Percentiles rank a stretch among this genome's conserved stretches.
phyloP scores from a whole-genome alignment of 2,329 filamentous ascomycete genomes.

The Coniochaeta sp. region DNA sequence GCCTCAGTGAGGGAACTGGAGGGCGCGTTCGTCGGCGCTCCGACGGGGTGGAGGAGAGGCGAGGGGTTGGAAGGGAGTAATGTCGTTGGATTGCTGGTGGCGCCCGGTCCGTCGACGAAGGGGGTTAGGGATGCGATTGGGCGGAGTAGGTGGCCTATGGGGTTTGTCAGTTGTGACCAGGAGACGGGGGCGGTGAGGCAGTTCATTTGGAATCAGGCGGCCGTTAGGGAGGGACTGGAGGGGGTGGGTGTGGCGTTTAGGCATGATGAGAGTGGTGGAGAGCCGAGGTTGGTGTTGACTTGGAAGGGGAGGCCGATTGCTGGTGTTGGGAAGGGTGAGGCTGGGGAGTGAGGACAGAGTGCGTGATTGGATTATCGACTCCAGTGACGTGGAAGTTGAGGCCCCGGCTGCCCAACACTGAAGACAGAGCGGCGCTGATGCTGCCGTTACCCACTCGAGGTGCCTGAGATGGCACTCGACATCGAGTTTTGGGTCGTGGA shows the following conservation, averaged over 20 bases:
- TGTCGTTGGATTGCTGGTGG: conserved; percentile 65
- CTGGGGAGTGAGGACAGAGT: not conserved
- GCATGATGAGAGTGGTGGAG: conserved; percentile 23
- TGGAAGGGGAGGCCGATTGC: conserved; percentile 34
- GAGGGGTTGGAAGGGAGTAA: conserved; percentile 55
- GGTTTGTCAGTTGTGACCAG: conserved; percentile 55
- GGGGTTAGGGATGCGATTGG: conserved; percentile 69
- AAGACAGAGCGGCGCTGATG: too few species aligned
- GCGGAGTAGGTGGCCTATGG: conserved; percentile 62
- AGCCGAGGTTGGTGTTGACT: conserved; percentile 40
- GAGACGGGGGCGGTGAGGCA: conserved; percentile 53
- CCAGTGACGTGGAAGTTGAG: too few species aligned
- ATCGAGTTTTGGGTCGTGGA: too few species aligned
- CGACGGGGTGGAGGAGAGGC: conserved; percentile 60
- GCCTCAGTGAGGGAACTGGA: conserved; percentile 66
- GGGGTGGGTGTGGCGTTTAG: conserved; percentile 46
- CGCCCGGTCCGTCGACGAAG: conserved; percentile 64
- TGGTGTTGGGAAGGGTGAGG: not conserved
- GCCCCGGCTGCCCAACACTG: too few species aligned
- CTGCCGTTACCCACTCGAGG: too few species aligned
- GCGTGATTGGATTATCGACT: too few species aligned
- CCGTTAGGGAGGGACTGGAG: conserved; percentile 55
- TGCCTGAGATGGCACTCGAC: too few species aligned
- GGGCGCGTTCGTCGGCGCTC: conserved; percentile 69
- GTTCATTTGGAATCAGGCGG: conserved; percentile 65